Conservation (phyloP, 2,329 filamentous ascomycete species). For the Xylaria sp. region DNA sequence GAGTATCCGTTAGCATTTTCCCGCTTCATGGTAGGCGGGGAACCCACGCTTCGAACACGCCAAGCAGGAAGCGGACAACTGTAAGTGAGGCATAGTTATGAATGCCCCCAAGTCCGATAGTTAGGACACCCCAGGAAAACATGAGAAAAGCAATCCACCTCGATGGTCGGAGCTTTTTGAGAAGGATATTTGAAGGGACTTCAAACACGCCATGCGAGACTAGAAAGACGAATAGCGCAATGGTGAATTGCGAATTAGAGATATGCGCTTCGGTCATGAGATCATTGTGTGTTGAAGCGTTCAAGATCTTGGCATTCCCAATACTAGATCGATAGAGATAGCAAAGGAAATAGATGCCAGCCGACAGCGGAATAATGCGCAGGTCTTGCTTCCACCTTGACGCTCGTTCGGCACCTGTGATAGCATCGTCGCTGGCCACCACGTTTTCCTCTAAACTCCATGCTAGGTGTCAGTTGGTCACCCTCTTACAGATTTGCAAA, state of each 20-base stretch:
- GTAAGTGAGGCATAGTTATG: constrained; percentile 66
- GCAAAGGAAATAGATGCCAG: constrained; percentile 60
- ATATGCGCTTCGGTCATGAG: constrained; percentile 43
- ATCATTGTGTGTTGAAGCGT: constrained; percentile 43
- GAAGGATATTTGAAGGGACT: constrained; percentile 68
- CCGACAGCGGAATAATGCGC: constrained; percentile 58
- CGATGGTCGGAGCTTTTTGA: constrained; percentile 67
- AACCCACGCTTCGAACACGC: constrained; percentile 65
- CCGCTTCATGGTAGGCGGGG: not conserved
- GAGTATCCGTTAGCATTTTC: constrained; percentile 52
- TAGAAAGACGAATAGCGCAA: constrained; percentile 46
- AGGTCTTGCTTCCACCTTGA: constrained; percentile 54
- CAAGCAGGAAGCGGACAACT: constrained; percentile 70
- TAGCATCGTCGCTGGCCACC: constrained; percentile 20
- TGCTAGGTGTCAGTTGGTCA: constrained; percentile 7
- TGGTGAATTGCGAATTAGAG: constrained; percentile 39
- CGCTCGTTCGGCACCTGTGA: constrained; percentile 40
- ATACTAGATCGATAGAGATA: constrained; percentile 63
- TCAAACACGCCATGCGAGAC: constrained; percentile 58
- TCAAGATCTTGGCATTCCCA: constrained; percentile 48
- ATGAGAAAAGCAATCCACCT: constrained; percentile 72
- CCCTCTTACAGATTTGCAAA: not conserved
- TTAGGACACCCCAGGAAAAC: constrained; percentile 70
- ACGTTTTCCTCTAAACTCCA: constrained; percentile 25
- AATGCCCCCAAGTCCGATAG: constrained; percentile 69